These are phyloP conservation scores for Cyclostephanos tholiformis DNA, from an alignment of 108 stramenopile genomes.

Conservation along the genomic window DNA sequence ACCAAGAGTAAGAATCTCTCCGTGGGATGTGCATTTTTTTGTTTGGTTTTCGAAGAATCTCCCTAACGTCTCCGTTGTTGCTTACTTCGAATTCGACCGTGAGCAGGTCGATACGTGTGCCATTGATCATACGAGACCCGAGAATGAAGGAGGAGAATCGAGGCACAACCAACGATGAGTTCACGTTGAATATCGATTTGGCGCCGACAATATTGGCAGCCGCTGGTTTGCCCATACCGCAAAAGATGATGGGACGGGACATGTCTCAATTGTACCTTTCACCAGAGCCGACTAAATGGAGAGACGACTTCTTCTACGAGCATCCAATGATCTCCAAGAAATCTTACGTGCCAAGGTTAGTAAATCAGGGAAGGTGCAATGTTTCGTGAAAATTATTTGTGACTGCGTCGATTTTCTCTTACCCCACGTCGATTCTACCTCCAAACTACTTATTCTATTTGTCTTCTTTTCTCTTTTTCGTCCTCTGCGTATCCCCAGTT, in stretches of 20 bases:
- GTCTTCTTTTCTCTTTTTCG: too few species aligned
- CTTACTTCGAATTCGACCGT: too few species aligned
- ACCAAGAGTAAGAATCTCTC: slow-evolving; percentile 60
- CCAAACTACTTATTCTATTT: too few species aligned
- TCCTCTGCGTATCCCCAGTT: slow-evolving; percentile 20
- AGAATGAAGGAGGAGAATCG: slow-evolving; percentile 61
- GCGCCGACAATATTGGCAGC: slow-evolving; percentile 77
- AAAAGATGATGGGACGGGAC: slow-evolving; percentile 77
- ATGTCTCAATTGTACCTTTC: slow-evolving; percentile 68
- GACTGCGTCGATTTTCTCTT: background rate
- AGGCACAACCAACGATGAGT: slow-evolving; percentile 67
- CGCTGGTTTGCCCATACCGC: slow-evolving; percentile 58
- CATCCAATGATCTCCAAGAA: slow-evolving; percentile 34
- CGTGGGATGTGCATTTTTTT: background rate
- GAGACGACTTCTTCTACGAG: slow-evolving; percentile 66
- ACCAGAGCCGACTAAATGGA: slow-evolving; percentile 35
- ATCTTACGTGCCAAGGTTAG: background rate
- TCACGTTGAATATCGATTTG: slow-evolving; percentile 79
- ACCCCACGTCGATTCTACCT: background rate
- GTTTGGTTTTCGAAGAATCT: too few species aligned
- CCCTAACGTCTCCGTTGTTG: too few species aligned
- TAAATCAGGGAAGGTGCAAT: too few species aligned
- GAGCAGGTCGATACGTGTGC: slow-evolving; percentile 67
- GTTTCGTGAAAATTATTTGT: too few species aligned
- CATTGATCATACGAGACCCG: slow-evolving; percentile 80